Conservation (phyloP, 495 filamentous ascomycete genomes). For the Hypoxylon intermedium region DNA sequence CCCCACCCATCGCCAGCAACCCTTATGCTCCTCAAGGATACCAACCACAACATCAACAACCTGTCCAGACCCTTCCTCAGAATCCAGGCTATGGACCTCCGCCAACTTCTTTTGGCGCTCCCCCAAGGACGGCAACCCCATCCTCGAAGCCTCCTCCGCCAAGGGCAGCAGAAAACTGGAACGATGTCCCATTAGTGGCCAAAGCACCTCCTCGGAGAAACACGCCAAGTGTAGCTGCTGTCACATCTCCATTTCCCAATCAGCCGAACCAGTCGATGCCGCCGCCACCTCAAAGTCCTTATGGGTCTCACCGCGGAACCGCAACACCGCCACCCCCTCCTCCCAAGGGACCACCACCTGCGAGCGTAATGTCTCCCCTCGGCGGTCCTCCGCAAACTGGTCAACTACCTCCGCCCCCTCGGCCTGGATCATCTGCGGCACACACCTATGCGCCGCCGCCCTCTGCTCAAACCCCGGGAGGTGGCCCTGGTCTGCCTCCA, state of each 20-base stretch:
- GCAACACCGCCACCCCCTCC: conserved; percentile 42
- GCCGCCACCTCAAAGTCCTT: conserved; percentile 56
- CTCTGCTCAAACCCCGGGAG: conserved; percentile 50
- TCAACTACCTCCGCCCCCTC: conserved; percentile 54
- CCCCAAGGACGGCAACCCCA: conserved; percentile 62
- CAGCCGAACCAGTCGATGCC: conserved; percentile 61
- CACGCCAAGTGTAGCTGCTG: conserved; percentile 70
- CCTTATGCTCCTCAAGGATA: conserved; percentile 49
- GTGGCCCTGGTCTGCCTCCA: conserved; percentile 44
- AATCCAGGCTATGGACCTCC: conserved; percentile 47
- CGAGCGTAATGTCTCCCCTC: conserved; percentile 62
- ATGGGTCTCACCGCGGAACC: conserved; percentile 31
- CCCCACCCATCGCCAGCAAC: conserved; percentile 52
- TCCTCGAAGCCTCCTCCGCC: conserved; percentile 71
- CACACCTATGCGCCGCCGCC: conserved; percentile 77
- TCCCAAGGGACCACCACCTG: conserved; percentile 61
- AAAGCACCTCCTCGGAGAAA: conserved; percentile 73
- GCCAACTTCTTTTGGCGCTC: conserved; percentile 46
- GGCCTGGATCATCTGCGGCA: conserved; percentile 67
- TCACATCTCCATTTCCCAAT: conserved; percentile 72
- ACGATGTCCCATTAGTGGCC: conserved; percentile 88
- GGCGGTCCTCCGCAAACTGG: conserved; percentile 57
- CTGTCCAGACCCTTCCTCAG: conserved; percentile 40
- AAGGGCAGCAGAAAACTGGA: conserved; percentile 81
- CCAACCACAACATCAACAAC: conserved; percentile 39